Evolutionary conservation across 202 grass and related monocot species (phyloP), one percentile per base, ranked within the genome.

Genomic region (Carex sylvatica): DNA sequence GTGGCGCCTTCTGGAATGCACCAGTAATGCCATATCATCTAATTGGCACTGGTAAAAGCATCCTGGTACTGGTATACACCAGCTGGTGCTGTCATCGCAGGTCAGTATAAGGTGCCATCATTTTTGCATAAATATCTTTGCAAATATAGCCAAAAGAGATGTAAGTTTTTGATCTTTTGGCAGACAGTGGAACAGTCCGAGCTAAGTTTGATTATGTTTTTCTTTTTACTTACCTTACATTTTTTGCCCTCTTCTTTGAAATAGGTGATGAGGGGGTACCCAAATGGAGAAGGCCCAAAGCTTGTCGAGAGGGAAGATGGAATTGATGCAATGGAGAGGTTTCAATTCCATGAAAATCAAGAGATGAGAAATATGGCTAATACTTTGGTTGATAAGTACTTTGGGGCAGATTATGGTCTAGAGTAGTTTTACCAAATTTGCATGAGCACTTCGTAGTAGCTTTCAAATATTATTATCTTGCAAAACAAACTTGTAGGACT

Each of bases 281-380:
- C 96, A 22, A 86, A 95, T 26, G 89, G 68, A 9, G 92, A 93
- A 78, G 96, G 96, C 31, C 92, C 89, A 51, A 86, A 86, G 23
- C 92, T 95, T n/a, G 92, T 98, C 24, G 96, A 98, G 83, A 79
- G 61, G 66, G 88, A 90, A 88, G 91, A 95, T 1, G 96, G 92
- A 62, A 98, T 95, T 2, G 92, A 95, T 11, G 92, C 92, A 11
- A 98, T 95, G 92, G 96, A 98, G 79, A 93, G 92, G 73, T 98
- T 95, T 77, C 96, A 98, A 80, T 98, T 98, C 86, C 96, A 98
- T 59, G 96, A 95, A 88, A 98, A 98, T 36, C 88, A 93, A 64
- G 62, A 87, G 79, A 93, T 98, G 90, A 93, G 92, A 84, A 95
- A 87, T 84, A 90, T 95, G 92, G 96, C 96, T 71, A 98, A 98